These are phyloP conservation scores for Leptographium procerum DNA, from an alignment of 2,329 filamentous ascomycete species.

Conservation along the genomic window DNA sequence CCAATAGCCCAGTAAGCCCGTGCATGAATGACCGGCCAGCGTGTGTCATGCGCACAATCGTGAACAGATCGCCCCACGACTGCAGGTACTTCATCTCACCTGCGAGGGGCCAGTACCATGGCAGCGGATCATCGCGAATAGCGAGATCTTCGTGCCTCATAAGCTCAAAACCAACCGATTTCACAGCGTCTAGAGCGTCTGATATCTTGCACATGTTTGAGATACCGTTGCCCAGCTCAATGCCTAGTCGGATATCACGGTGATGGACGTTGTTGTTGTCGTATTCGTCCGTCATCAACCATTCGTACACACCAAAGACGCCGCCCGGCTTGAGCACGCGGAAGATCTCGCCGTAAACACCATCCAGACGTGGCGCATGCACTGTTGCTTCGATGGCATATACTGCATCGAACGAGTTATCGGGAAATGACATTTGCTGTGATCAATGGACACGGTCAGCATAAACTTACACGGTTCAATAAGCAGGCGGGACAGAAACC, in stretches of 20 bases:
- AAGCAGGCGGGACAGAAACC: neutral
- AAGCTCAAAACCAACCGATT: conserved; percentile 76
- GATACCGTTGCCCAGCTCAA: conserved; percentile 93
- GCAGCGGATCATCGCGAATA: conserved; percentile 58
- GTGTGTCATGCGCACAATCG: conserved; percentile 81
- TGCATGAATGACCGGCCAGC: conserved; percentile 66
- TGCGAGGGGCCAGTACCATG: conserved; percentile 90
- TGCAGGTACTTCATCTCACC: conserved; percentile 78
- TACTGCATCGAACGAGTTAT: conserved; percentile 85
- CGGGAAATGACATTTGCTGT: conserved; percentile 86
- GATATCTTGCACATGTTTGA: conserved; percentile 81
- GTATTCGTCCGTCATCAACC: conserved; percentile 96
- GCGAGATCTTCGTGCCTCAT: conserved; percentile 80
- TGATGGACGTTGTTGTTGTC: conserved; percentile 81
- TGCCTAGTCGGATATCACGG: conserved; percentile 82
- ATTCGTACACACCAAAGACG: conserved; percentile 94
- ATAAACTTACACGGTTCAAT: neutral
- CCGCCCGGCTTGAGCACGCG: conserved; percentile 93
- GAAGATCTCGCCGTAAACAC: conserved; percentile 90
- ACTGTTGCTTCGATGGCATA: conserved; percentile 97
- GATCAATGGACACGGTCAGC: neutral
- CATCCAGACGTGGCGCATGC: conserved; percentile 81
- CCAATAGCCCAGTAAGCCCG: conserved; percentile 63
- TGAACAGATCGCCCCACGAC: conserved; percentile 67
- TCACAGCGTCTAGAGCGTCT: conserved; percentile 72